Evolutionary conservation across 129 eudicot genomes (phyloP).

Genomic region (Pittosporum tobira): DNA sequence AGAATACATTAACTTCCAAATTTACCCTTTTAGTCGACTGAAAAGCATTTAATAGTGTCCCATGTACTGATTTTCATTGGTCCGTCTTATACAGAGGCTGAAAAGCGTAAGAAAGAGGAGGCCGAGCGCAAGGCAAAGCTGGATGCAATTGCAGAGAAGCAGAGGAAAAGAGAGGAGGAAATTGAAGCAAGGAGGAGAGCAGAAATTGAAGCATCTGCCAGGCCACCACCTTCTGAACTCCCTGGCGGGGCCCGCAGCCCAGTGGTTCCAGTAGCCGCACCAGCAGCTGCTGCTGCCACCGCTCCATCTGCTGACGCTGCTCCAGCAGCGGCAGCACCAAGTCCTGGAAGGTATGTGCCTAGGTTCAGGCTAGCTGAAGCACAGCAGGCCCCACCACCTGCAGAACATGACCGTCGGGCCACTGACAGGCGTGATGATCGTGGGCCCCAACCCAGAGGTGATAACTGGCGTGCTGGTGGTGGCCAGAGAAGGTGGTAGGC

Average conservation of each 20-base stretch:
- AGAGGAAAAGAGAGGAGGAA: constrained; percentile 59
- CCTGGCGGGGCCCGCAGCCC: constrained; percentile 21
- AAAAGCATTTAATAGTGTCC: too few species aligned
- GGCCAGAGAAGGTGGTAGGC: constrained; percentile 13
- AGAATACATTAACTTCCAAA: too few species aligned
- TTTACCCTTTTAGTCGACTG: too few species aligned
- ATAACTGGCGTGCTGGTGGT: too few species aligned
- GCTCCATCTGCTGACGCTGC: too few species aligned
- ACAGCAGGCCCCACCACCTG: constrained; percentile 36
- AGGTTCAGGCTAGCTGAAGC: constrained; percentile 31
- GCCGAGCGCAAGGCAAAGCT: constrained; percentile 58
- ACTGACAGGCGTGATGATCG: constrained; percentile 47
- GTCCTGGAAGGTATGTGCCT: constrained; percentile 59
- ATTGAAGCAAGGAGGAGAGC: constrained; percentile 63
- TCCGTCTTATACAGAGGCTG: constrained; percentile 92
- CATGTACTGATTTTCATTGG: too few species aligned
- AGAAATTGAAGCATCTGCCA: constrained; percentile 27
- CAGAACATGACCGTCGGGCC: constrained; percentile 45
- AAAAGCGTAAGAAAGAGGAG: constrained; percentile 62
- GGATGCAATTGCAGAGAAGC: constrained; percentile 73
- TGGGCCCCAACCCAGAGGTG: too few species aligned
- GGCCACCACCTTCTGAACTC: constrained; percentile 31
- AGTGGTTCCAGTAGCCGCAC: too few species aligned
- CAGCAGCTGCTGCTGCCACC: constrained; percentile 11
- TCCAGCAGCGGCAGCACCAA: constrained; percentile 29